Evolutionary conservation across 768 basidiomycete genomes (phyloP).

Genomic region (Xanthoconium purpureum): DNA sequence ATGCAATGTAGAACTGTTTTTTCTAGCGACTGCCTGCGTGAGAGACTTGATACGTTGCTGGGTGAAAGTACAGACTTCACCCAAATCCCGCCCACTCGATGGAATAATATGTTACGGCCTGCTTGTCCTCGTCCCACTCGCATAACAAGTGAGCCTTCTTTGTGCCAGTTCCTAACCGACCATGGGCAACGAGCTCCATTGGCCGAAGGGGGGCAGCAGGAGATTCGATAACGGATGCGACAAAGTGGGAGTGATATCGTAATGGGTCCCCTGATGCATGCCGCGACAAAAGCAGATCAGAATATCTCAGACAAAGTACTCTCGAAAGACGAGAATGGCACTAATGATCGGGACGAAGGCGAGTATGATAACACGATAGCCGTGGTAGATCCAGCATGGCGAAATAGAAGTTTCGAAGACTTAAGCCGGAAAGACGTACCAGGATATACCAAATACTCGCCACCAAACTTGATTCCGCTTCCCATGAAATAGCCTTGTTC

Average conservation of each 20-base stretch:
- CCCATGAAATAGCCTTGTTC: constrained; percentile 85
- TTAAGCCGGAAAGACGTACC: constrained; percentile 45
- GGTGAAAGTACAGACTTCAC: constrained; percentile 8
- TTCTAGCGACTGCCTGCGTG: background rate
- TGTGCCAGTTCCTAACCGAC: constrained; percentile 92
- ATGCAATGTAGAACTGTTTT: too few species aligned
- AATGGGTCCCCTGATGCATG: constrained; percentile 79
- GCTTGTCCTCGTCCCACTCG: constrained; percentile 74
- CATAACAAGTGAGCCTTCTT: constrained; percentile 95
- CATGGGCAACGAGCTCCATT: constrained; percentile 95
- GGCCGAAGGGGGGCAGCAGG: constrained; percentile 61
- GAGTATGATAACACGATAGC: background rate
- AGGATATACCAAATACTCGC: constrained; percentile 95
- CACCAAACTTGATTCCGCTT: constrained; percentile 89
- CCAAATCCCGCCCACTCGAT: constrained; percentile 94
- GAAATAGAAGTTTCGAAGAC: background rate
- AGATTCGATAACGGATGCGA: constrained; percentile 74
- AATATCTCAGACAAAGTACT: background rate
- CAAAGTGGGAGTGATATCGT: constrained; percentile 96
- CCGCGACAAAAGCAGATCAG: constrained; percentile 1
- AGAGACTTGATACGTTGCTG: background rate
- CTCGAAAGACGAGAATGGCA: too few species aligned
- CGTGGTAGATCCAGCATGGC: background rate
- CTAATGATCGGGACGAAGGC: too few species aligned
- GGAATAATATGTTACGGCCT: constrained; percentile 68